Base-by-base conservation (phyloP, 768 basidiomycete species). In the Chiua virens region DNA sequence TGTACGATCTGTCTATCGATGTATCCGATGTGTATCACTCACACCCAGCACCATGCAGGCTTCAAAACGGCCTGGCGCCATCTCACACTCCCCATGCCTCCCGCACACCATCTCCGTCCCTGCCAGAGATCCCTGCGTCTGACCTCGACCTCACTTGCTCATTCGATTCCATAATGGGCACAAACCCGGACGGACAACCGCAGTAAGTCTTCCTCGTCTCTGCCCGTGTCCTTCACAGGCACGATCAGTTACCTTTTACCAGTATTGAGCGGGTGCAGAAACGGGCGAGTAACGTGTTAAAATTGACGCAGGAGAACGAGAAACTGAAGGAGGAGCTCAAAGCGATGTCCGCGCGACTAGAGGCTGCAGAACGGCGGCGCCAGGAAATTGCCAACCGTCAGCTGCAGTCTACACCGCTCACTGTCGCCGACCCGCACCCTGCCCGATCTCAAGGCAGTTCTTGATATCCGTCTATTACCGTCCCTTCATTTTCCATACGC, bases 301-400 rank as follows among this genome's bases (percentile, higher is more conserved):
- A 86, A 62, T 75, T 92, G 32, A 77, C 85, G 20, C 77, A 86
- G 71, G 89, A 92, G 75, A 86, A 90, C 66, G 85, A 87, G 67
- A 86, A 83, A 67, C 73, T 92, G 53, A 83, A 86, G 69, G 84
- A 79, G 44, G 83, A 89, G 69, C 77, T 92, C 62, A 82, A 76
- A 62, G 86, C 82, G 44, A 86, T 91, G 84, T 76, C 79, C 18
- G 86, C 86, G 55, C 72, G 87, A 58, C 73, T 91, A 57, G 86
- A 88, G 70, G 84, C 84, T 14, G 86, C 84, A 18, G 89, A 90
- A 69, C 79, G 80, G 50, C 78, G 77, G 56, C 79, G 82, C 59
- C 66, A 58, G 44, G 74, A 78, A 61, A 61, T 78, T 41, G 65
- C 53, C 34, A 71, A 72, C 56, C 75, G 76, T 59, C 68, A 80